Percentiles rank a stretch among this genome's conserved stretches.
Conservation (phyloP, 768 basidiomycete genomes). For the Rhodotorula diobovata region DNA sequence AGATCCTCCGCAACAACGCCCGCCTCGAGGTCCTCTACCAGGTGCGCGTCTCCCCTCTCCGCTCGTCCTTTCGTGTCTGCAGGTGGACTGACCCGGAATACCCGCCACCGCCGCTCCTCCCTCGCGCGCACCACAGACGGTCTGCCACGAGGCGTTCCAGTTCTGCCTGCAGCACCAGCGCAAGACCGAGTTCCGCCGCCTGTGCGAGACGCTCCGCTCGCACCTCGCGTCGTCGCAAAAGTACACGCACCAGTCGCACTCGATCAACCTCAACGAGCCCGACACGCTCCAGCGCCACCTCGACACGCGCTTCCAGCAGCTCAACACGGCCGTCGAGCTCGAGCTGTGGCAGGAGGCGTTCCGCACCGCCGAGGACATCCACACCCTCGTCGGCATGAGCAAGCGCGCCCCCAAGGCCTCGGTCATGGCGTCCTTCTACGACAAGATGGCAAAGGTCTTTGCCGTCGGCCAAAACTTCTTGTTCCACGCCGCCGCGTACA, state of each 20-base stretch:
- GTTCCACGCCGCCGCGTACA: constrained; percentile 96
- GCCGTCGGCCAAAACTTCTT: constrained; percentile 88
- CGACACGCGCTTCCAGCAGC: constrained; percentile 92
- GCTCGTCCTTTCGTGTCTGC: not conserved
- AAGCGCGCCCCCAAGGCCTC: constrained; percentile 86
- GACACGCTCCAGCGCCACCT: constrained; percentile 93
- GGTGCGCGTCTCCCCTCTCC: constrained; percentile 53
- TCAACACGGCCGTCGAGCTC: constrained; percentile 92
- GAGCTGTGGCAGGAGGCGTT: constrained; percentile 99
- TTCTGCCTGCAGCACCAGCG: constrained; percentile 91
- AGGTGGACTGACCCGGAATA: not conserved
- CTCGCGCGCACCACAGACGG: constrained; percentile 57
- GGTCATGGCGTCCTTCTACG: constrained; percentile 99
- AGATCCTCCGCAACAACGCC: constrained; percentile 93
- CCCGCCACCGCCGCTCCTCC: too few relatives aligned
- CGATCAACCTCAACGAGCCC: constrained; percentile 91
- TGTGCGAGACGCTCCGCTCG: constrained; percentile 91
- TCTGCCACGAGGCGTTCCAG: constrained; percentile 94
- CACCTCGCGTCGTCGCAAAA: constrained; percentile 92
- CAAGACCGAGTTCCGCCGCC: constrained; percentile 92
- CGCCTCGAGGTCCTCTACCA: constrained; percentile 90
- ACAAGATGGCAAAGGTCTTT: constrained; percentile 95
- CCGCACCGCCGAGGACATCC: constrained; percentile 95
- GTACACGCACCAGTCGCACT: constrained; percentile 86
- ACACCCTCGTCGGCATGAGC: constrained; percentile 86